These are phyloP conservation scores for Colletotrichum ledebouriae DNA, from an alignment of 2,329 filamentous ascomycete genomes.

Conservation along the genomic window DNA sequence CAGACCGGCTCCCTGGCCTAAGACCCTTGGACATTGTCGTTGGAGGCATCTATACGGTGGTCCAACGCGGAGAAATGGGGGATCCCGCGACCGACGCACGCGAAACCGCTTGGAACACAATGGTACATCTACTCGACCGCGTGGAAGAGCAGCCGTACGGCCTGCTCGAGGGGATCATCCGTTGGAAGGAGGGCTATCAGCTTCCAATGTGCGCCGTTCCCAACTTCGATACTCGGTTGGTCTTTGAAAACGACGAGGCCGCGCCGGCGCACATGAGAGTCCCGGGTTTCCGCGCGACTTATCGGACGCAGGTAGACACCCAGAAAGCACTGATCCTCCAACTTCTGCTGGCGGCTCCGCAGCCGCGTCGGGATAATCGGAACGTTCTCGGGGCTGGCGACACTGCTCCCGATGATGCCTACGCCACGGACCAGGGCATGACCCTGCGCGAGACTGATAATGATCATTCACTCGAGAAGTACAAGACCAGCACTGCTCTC, in stretches of 20 bases:
- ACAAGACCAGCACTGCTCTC: too few species aligned
- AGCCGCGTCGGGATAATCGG: too few species aligned
- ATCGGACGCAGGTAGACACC: too few species aligned
- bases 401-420: too few species aligned
- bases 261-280: not conserved
- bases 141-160: not conserved
- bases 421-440: too few species aligned
- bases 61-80: not conserved
- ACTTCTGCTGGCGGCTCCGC: not conserved
- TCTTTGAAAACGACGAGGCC: not conserved
- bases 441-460: too few species aligned
- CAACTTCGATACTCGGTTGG: not conserved
- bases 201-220: slow-evolving; percentile 10
- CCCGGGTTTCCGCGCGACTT: too few species aligned
- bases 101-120: not conserved
- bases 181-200: not conserved
- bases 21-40: slow-evolving; percentile 10
- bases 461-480: too few species aligned
- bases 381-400: too few species aligned
- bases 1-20: not conserved
- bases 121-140: not conserved
- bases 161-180: not conserved
- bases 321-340: too few species aligned
- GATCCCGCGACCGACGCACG: not conserved
- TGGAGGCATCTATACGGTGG: not conserved